Base-by-base conservation (phyloP, 257 asterid genomes). In the Ocimum tenuiflorum region DNA sequence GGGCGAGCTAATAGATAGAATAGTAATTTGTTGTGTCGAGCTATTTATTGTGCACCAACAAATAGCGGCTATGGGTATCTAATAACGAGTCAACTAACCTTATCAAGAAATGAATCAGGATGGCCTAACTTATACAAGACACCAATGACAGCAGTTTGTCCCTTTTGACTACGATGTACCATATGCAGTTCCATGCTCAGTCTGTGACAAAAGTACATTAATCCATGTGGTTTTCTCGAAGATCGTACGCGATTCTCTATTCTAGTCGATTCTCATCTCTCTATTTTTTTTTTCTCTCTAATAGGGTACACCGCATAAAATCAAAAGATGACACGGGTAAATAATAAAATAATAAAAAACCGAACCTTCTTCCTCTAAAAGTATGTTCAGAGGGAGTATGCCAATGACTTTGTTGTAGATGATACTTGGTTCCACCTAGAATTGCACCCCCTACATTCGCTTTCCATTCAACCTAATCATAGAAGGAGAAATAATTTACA, bases 361-460 rank as follows among this genome's bases (percentile, higher is more conserved):
- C 22, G 4, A 48, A 85, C 95, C 82, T 73, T 61, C 12, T 50
- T 24, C 85, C 87, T 38, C 70, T 31, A 0, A 86, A 10, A 3
- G 85, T 80, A 75, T 88, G 94, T 63, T 89, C 96, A 0, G 95
- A 77, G 69, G 96, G 96, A 53, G 86, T 48, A 61, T 89, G 95
- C 95, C 96, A 89, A 41, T 89, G 92, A 3, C 82, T 74, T 62
- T 86, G 96, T 3, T 1, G 4, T 27, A 86, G 22, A 12, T 74
- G 65, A 79, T 75, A 89, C 5, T 58, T 60, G 12, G 79, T 72
- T n/a, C 75, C 79, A 55, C 78, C 72, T 13, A 83, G 52, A 0
- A 33, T 11, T 0, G 78, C 24, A 31, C 70, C 58, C 7, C 91
- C 95, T 8, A 86, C 95, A 65, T 83, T 50, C 55, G 78, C 87